Percentiles rank a stretch among this genome's conserved stretches.
Conservation (phyloP, 257 asterid genomes). For the Ligustrum vulgare region DNA sequence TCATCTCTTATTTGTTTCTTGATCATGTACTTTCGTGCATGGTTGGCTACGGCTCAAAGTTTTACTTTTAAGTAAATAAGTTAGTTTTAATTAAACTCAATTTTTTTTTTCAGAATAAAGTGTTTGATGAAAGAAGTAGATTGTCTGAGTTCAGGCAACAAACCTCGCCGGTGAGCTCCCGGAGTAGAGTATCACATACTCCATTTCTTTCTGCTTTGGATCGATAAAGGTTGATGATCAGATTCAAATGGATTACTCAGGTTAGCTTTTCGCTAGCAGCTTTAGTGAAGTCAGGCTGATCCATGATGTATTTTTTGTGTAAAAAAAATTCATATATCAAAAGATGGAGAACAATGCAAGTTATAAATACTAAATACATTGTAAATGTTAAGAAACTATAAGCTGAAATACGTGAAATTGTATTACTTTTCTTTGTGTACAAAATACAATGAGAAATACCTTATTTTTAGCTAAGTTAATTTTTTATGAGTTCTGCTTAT, state of each 20-base stretch:
- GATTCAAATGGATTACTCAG: neutral
- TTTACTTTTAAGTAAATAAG: neutral
- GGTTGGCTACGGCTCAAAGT: neutral
- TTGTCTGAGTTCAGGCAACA: slow-evolving; percentile 71
- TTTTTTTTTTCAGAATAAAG: slow-evolving; percentile 52
- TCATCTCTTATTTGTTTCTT: neutral
- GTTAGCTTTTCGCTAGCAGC: slow-evolving; percentile 21
- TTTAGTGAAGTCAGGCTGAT: neutral
- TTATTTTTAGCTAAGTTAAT: neutral
- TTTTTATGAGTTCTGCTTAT: neutral
- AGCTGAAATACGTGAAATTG: neutral
- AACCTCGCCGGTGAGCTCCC: slow-evolving; percentile 39
- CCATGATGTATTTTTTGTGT: neutral
- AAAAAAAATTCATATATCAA: neutral
- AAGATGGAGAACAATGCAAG: neutral
- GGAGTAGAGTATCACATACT: slow-evolving; percentile 36
- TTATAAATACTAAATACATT: neutral
- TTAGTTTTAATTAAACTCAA: no score
- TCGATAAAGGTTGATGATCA: slow-evolving; percentile 40
- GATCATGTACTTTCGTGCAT: neutral
- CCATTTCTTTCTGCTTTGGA: slow-evolving; percentile 61
- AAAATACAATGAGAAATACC: neutral
- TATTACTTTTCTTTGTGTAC: neutral
- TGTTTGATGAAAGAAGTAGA: slow-evolving; percentile 62
- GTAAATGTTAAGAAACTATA: neutral